Base-by-base conservation (phyloP, 1,284 basidiomycete species). In the Chalciporus sp. region DNA sequence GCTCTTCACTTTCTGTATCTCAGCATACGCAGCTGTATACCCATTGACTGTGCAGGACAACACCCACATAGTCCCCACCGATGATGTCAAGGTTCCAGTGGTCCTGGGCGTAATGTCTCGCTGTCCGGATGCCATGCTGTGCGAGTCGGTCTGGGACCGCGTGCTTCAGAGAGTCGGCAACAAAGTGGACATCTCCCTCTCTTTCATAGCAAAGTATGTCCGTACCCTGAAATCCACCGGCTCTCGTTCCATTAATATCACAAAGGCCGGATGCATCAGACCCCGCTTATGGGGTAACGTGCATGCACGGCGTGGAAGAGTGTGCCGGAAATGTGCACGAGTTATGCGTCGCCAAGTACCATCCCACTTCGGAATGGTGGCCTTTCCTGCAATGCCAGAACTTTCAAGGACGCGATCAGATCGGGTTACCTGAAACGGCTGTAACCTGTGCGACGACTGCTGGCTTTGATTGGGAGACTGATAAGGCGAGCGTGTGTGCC, bases 241-340 rank as follows among this genome's bases (percentile, higher is more conserved):
- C 41, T 31, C 51, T 52, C 29, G 40, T 53, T 56, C 44, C 52
- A 49, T 57, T 64, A 49, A 66, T 46, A 27, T 42, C 47, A 43
- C 29, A 48, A 63, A 92, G 92, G 48, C 67, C 83, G 26, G 83
- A 94, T 67, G 60, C 76, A 20, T 78, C 82, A 9, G 87, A 89
- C 40, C 72, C 82, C 11, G 75, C 79, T 45, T 88, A 87, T 64
- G 92, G 92, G 14, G 82, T 90, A 19, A 81, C 75, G 23, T 95
- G 93, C 73, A 81, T 79, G 76, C 92, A 95, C 68, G 92, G 92
- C 19, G 73, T 75, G 16, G 71, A 80, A 44, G 93, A 95, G 72
- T 94, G 92, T 63, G 85, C 84, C n/a, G 93, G 91, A 48, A 92
- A 95, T 73, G 82, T 92, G 16, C 88, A 95, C 59, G 85, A 95